Conservation (phyloP, 2,329 filamentous ascomycete genomes). For the Exophiala phaeomuriformis region DNA sequence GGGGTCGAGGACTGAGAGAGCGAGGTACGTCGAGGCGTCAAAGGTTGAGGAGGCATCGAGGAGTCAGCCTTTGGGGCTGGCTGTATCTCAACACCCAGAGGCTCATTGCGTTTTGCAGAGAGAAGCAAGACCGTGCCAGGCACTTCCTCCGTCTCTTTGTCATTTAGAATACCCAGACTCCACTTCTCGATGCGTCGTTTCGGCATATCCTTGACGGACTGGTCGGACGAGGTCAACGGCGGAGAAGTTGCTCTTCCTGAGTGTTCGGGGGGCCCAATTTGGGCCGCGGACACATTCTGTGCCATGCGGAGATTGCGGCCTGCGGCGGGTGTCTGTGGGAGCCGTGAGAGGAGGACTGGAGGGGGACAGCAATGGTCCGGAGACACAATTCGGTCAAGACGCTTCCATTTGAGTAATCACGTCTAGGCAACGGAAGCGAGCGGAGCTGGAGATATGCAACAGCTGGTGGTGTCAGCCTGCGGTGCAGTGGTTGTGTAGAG, state of each 20-base stretch:
- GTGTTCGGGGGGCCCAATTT: not conserved
- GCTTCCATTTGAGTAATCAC: not conserved
- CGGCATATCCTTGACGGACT: slow-evolving; percentile 9
- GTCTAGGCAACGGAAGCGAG: not conserved
- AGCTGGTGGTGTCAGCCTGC: no score
- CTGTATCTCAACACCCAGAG: slow-evolving; percentile 55
- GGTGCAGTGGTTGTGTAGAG: not conserved
- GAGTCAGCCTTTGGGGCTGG: slow-evolving; percentile 42
- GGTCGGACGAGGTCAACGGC: not conserved
- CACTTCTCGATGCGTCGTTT: slow-evolving; percentile 36
- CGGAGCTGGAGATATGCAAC: not conserved
- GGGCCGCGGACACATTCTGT: slow-evolving; percentile 3
- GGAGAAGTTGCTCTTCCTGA: not conserved
- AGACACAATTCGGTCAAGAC: not conserved
- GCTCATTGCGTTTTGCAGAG: slow-evolving; percentile 55
- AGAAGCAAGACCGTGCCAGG: slow-evolving; percentile 62
- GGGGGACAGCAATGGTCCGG: not conserved
- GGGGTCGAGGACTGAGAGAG: slow-evolving; percentile 33
- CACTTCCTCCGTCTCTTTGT: slow-evolving; percentile 73
- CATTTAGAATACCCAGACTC: slow-evolving; percentile 74
- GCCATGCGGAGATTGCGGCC: slow-evolving; percentile 4
- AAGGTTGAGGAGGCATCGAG: slow-evolving; percentile 43
- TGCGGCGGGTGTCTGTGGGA: not conserved
- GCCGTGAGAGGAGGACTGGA: slow-evolving; percentile 1
- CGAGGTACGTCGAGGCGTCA: slow-evolving; percentile 31